Conservation (phyloP, 2,329 filamentous ascomycete species). For the Hypoxylon sp. region DNA sequence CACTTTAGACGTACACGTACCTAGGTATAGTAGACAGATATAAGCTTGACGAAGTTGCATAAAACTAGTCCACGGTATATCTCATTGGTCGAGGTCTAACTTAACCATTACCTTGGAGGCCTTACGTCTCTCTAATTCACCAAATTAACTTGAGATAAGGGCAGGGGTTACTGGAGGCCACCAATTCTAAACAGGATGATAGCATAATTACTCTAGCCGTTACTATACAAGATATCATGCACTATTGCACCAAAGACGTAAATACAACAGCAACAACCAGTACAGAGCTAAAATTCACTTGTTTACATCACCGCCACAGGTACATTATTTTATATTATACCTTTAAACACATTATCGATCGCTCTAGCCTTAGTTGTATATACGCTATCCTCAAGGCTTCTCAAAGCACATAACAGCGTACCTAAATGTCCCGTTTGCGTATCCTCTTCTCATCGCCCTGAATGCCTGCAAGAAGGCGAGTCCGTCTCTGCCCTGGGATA, state of each 20-base stretch:
- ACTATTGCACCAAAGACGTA: background rate
- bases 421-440: conserved; percentile 70
- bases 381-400: conserved; percentile 55
- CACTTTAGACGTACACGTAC: background rate
- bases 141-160: background rate
- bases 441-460: conserved; percentile 72
- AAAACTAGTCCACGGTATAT: background rate
- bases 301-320: background rate
- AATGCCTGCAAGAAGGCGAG: conserved; percentile 74
- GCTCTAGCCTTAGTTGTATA: too few relatives aligned
- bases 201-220: background rate
- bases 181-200: background rate
- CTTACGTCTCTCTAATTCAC: background rate
- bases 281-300: background rate
- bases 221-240: background rate
- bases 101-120: background rate
- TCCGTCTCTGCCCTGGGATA: conserved; percentile 72
- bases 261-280: background rate
- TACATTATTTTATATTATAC: background rate
- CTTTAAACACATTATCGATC: background rate
- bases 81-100: background rate
- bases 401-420: conserved; percentile 72
- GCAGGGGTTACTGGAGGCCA: background rate
- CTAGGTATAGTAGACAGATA: background rate
- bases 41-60: background rate